Evolutionary conservation across 306 rosid species (phyloP).

Genomic region (Cicer pinnatifidum): DNA sequence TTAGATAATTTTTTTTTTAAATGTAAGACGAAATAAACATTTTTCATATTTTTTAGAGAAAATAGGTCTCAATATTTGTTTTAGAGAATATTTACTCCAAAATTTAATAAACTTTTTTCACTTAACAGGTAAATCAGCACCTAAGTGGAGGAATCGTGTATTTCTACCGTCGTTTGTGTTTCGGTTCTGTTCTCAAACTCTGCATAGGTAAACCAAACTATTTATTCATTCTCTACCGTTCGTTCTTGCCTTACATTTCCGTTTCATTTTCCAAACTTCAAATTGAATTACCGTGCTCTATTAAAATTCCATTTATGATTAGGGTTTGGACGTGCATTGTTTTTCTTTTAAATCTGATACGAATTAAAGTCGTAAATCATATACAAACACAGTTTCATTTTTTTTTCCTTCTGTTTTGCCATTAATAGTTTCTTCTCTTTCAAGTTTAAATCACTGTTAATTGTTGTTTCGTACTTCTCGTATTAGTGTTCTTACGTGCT

Average conservation of each 20-base stretch:
- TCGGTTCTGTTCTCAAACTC: not conserved
- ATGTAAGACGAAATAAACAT: no score
- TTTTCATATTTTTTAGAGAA: no score
- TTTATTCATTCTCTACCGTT: not conserved
- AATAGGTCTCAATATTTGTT: no score
- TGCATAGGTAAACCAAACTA: slow-evolving; percentile 6
- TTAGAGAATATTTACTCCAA: no score
- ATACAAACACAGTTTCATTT: no score
- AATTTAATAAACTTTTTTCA: no score
- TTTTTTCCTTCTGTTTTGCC: no score
- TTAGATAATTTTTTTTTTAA: no score
- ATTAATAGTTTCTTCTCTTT: no score
- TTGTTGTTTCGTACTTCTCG: not conserved
- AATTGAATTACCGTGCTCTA: not conserved
- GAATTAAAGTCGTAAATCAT: not conserved
- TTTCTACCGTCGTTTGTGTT: not conserved
- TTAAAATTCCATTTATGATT: not conserved
- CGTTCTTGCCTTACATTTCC: not conserved
- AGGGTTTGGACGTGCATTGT: slow-evolving; percentile 2
- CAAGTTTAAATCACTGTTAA: no score
- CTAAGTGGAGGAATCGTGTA: no score
- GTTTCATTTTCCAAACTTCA: not conserved
- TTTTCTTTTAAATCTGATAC: not conserved
- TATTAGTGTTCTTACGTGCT: not conserved
- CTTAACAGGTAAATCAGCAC: no score